Evolutionary conservation across 2,329 filamentous ascomycete genomes (phyloP).

Genomic region (Pestalotiopsis sp.): DNA sequence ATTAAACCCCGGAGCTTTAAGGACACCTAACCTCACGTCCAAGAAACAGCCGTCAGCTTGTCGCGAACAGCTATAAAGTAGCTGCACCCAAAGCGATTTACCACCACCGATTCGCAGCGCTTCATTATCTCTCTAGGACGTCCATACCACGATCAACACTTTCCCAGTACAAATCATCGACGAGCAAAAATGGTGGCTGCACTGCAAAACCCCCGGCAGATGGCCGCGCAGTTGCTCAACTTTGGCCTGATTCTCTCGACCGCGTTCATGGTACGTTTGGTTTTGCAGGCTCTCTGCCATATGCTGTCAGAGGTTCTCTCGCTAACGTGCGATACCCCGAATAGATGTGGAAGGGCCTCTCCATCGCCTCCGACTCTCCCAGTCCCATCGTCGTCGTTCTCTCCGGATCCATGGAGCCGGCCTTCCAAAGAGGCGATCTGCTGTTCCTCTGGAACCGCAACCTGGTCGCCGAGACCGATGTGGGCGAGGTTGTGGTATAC

Average conservation of each 20-base stretch:
- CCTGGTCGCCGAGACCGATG: conserved; percentile 55
- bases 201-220: conserved; percentile 77
- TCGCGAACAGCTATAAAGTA: neutral
- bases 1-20: conserved; percentile 1
- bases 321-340: conserved; percentile 20
- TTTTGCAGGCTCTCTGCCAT: neutral
- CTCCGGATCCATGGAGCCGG: conserved; percentile 82
- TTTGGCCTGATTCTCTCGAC: conserved; percentile 89
- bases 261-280: conserved; percentile 77
- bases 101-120: neutral
- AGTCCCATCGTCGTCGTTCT: conserved; percentile 84
- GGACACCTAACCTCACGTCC: conserved; percentile 3
- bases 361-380: conserved; percentile 73
- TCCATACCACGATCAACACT: neutral
- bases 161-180: neutral
- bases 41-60: neutral
- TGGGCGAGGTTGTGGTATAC: conserved; percentile 65
- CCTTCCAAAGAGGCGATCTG: conserved; percentile 78
- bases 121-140: too few relatives aligned
- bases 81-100: neutral
- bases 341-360: conserved; percentile 86
- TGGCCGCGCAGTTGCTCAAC: conserved; percentile 82
- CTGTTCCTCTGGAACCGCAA: conserved; percentile 79
- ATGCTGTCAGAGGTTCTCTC: neutral
- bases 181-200: conserved; percentile 64